A percentile compares a stretch with the other conserved stretches of the same genome.
phyloP scores from a whole-genome alignment of 2,329 filamentous ascomycete species.

The Neurospora sp. region DNA sequence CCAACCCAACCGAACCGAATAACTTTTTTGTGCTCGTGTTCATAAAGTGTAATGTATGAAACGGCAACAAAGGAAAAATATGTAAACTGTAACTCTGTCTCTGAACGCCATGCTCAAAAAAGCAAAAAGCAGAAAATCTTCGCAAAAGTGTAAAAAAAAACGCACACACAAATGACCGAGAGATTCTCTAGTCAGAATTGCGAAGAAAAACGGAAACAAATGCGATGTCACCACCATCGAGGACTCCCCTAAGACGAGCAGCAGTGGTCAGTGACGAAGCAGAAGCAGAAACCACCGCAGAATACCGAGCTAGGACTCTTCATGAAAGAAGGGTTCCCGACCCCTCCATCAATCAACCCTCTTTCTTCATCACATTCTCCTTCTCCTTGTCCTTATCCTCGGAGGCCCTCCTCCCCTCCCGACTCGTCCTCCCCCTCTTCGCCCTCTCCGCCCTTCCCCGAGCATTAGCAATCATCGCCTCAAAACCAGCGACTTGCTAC shows the following conservation, averaged over 20 bases:
- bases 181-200: no score
- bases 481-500: conserved; percentile 16
- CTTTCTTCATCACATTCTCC: neutral
- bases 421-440: neutral
- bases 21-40: neutral
- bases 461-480: neutral
- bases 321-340: no score
- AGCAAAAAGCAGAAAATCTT: neutral
- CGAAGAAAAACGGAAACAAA: conserved; percentile 1
- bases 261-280: no score
- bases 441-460: neutral
- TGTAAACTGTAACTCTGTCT: neutral
- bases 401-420: neutral
- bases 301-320: no score
- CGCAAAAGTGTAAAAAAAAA: neutral
- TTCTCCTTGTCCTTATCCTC: neutral
- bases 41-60: neutral
- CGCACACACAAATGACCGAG: no score
- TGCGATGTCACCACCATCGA: neutral
- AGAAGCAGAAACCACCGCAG: no score
- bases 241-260: no score
- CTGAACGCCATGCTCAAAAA: neutral
- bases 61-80: neutral
- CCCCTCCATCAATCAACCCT: no score
- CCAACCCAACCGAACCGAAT: neutral